Evolutionary conservation across 2,329 filamentous ascomycete species (phyloP), one percentile per base, ranked within the genome.

Genomic region (Pseudocercospora fijiensis): DNA sequence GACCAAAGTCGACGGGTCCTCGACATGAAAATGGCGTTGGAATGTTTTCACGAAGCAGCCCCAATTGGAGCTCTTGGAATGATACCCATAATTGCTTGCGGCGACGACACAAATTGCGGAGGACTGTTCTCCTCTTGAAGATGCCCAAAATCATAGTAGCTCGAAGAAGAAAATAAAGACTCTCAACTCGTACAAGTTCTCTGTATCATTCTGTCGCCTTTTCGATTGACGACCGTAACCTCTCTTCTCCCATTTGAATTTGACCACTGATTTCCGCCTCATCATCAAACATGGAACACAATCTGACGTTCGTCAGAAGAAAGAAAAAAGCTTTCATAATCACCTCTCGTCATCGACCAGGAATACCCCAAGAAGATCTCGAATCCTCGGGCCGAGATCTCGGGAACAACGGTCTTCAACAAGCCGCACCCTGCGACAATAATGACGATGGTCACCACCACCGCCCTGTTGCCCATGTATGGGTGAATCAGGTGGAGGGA

Each of bases 401-500:
- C 16, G 16, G 37, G 16, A 8, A 18, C 16, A 41, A 18, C 33
- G 33, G 33, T 37, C 33, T 5, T 37, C 33, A n/a, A n/a, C n/a
- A n/a, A n/a, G n/a, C n/a, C n/a, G n/a, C n/a, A n/a, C 28, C 8
- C 37, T 41, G 37, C 37, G 37, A 41, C 37, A 7, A 18, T 41
- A n/a, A n/a, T n/a, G n/a, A n/a, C n/a, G n/a, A n/a, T n/a, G n/a
- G n/a, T n/a, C n/a, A n/a, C n/a, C n/a, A n/a, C n/a, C n/a, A n/a
- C n/a, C n/a, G n/a, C n/a, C n/a, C n/a, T n/a, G n/a, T n/a, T n/a
- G n/a, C n/a, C n/a, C n/a, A n/a, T n/a, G 62, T 68, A 11, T 68
- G 66, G 63, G 63, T 69, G 9, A 69, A 69, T 33, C 61, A 66
- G 51, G 65, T 67, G 6, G 67, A 63, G 10, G 59, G 63, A 13